Evolutionary conservation across 2,329 filamentous ascomycete species (phyloP).

Genomic region (Trichoderma sp.): DNA sequence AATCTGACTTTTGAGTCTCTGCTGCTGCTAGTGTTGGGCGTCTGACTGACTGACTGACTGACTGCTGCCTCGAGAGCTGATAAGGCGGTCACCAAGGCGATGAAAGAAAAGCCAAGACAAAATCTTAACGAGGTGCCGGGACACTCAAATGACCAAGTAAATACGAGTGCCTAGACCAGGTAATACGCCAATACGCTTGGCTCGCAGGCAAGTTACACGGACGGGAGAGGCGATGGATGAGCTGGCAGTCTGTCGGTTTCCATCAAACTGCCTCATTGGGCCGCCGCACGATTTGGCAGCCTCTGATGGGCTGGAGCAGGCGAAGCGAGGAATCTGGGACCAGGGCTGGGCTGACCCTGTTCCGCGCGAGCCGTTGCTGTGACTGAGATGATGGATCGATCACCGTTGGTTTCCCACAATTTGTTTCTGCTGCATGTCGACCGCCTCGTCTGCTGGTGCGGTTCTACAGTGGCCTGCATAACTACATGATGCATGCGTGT

Average conservation of each 20-base stretch:
- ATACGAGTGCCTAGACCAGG: not conserved
- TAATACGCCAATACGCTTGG: not conserved
- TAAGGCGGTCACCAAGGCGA: slow-evolving; percentile 8
- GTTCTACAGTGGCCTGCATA: not conserved
- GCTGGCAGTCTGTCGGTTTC: slow-evolving; percentile 8
- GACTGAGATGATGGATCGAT: not conserved
- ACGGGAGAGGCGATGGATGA: slow-evolving; percentile 17
- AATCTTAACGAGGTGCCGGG: not conserved
- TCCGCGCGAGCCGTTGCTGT: not conserved
- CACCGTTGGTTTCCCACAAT: slow-evolving; percentile 1
- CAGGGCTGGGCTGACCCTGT: not conserved
- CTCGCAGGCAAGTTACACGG: not conserved
- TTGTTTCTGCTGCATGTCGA: slow-evolving; percentile 11
- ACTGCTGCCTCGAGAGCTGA: not conserved
- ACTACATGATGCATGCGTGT: not conserved
- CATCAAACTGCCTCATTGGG: slow-evolving; percentile 12
- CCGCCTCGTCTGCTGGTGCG: slow-evolving; percentile 2
- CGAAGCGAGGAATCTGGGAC: slow-evolving; percentile 5
- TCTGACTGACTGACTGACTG: too few species aligned
- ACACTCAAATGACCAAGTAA: not conserved
- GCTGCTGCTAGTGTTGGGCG: not conserved
- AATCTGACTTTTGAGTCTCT: slow-evolving; percentile 17
- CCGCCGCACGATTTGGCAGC: slow-evolving; percentile 16
- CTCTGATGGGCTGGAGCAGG: slow-evolving; percentile 21
- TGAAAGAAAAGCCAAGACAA: not conserved